Conservation (phyloP, 169 alveolate genomes). For the Miamiensis avidus region DNA sequence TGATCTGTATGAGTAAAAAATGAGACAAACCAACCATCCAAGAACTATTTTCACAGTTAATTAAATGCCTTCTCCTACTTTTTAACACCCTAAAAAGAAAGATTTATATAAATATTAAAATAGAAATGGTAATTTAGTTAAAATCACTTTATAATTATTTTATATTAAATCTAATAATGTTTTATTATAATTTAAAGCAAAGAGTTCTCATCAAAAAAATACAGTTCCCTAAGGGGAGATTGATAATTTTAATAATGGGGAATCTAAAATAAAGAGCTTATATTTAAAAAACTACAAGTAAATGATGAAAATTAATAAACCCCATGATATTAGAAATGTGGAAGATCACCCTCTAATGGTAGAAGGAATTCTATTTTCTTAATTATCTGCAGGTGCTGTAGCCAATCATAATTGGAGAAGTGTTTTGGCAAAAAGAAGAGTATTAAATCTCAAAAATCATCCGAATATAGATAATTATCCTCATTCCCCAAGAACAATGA, state of each 20-base stretch:
- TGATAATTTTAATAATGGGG: background rate
- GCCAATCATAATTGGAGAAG: background rate
- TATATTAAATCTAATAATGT: too few species aligned
- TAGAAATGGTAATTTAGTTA: too few species aligned
- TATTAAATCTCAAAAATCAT: background rate
- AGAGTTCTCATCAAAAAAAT: background rate
- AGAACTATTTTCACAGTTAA: too few species aligned
- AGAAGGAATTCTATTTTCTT: background rate
- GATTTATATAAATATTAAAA: too few species aligned
- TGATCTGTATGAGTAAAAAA: too few species aligned
- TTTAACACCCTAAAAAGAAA: too few species aligned
- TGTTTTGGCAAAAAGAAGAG: background rate
- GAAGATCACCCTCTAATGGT: background rate
- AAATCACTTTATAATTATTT: too few species aligned
- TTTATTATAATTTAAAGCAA: too few species aligned
- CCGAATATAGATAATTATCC: background rate
- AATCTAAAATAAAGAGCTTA: background rate
- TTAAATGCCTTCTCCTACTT: too few species aligned
- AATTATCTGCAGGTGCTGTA: background rate
- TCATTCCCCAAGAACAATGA: background rate
- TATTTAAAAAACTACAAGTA: too few species aligned
- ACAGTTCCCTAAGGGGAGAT: background rate
- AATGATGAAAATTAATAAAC: background rate
- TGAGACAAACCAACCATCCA: too few species aligned
- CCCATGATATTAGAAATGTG: background rate